A percentile compares a stretch with the other conserved stretches of the same genome.
These are phyloP conservation scores for Penicillium hesseltinei DNA, from an alignment of 2,329 filamentous ascomycete genomes.

Conservation along the genomic window DNA sequence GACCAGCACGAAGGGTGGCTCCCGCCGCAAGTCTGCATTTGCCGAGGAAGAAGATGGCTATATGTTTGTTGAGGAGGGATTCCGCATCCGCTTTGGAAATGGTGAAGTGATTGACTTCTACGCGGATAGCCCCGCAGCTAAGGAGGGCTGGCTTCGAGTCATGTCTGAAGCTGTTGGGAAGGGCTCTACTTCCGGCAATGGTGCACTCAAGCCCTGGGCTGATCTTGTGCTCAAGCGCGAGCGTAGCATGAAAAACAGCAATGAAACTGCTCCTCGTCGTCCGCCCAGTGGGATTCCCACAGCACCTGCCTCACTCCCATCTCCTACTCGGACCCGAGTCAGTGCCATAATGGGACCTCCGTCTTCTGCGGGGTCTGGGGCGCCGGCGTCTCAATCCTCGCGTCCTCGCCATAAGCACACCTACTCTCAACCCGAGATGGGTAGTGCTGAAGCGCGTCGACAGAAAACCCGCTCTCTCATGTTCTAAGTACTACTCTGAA, in stretches of 20 bases:
- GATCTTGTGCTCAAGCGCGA: slow-evolving; percentile 57
- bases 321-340: slow-evolving; percentile 27
- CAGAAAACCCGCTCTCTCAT: slow-evolving; percentile 45
- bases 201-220: slow-evolving; percentile 58
- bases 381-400: slow-evolving; percentile 31
- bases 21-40: slow-evolving; percentile 88
- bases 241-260: slow-evolving; percentile 36
- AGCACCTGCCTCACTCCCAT: slow-evolving; percentile 19
- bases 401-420: slow-evolving; percentile 42
- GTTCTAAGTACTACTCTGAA: slow-evolving; percentile 30
- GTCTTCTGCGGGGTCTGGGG: slow-evolving; percentile 26
- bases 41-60: slow-evolving; percentile 98
- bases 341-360: slow-evolving; percentile 18
- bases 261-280: slow-evolving; percentile 29
- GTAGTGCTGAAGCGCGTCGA: slow-evolving; percentile 36
- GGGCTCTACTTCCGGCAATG: slow-evolving; percentile 44
- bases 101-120: slow-evolving; percentile 99
- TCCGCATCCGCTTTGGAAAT: slow-evolving; percentile 97
- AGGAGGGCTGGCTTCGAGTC: slow-evolving; percentile 92
- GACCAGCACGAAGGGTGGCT: slow-evolving; percentile 70
- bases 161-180: slow-evolving; percentile 69
- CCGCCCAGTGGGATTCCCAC: slow-evolving; percentile 19
- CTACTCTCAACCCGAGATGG: slow-evolving; percentile 40
- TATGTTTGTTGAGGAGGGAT: slow-evolving; percentile 99
- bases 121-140: slow-evolving; percentile 80